A percentile compares a stretch with the other conserved stretches of the same genome.
These are phyloP conservation scores for Capsicum chinense DNA, from an alignment of 257 asterid species.

Conservation along the genomic window DNA sequence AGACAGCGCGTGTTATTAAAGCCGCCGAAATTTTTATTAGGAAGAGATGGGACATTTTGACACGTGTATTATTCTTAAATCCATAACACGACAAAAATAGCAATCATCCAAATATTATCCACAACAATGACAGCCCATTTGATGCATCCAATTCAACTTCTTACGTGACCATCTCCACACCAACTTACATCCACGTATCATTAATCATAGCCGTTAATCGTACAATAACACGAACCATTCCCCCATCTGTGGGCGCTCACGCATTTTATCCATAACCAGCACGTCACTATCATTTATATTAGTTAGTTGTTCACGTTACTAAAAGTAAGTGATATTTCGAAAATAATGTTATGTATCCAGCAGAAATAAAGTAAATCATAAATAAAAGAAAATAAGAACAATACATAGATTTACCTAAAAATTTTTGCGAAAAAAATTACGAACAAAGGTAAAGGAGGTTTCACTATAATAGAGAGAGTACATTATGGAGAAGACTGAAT, in stretches of 20 bases:
- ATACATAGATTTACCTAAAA: no score
- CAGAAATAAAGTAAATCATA: no score
- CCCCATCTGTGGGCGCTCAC: slow-evolving; percentile 47
- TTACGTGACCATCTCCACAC: slow-evolving; percentile 40
- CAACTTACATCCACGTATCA: slow-evolving; percentile 51
- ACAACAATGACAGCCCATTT: background rate
- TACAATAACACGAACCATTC: slow-evolving; percentile 42
- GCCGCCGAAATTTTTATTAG: slow-evolving; percentile 48
- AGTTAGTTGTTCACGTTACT: no score
- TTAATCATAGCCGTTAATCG: slow-evolving; percentile 47
- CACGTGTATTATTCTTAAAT: slow-evolving; percentile 34
- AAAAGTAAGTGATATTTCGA: no score
- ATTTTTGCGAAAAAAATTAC: no score
- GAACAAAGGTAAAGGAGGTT: no score
- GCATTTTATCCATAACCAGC: slow-evolving; percentile 41
- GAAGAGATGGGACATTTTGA: background rate
- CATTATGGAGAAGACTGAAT: no score
- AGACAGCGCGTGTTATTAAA: slow-evolving; percentile 40
- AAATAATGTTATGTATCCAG: no score
- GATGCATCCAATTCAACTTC: slow-evolving; percentile 33
- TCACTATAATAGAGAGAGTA: no score
- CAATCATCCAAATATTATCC: slow-evolving; percentile 53
- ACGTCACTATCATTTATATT: no score
- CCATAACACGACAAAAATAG: background rate
- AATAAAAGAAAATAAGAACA: no score